Base-by-base conservation (phyloP, 2,329 filamentous ascomycete genomes). In the Harringtonia lauricola region DNA sequence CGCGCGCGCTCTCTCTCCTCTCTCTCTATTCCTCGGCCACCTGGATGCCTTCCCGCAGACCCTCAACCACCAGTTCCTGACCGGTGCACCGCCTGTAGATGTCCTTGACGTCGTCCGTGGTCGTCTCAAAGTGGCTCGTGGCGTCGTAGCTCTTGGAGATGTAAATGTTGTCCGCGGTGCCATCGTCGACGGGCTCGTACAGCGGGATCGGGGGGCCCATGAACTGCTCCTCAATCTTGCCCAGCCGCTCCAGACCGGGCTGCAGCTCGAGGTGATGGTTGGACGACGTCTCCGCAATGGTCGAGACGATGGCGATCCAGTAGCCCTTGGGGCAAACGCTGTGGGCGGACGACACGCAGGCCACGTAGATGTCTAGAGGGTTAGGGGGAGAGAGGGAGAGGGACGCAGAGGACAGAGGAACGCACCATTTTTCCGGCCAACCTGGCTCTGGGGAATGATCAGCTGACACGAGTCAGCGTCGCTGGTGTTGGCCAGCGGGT, bases 81-180 rank as follows among this genome's bases (percentile, higher is more conserved):
- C 88, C 87, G 49, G 83, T 79, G 54, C 82, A 83, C 56, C 92
- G 81, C 54, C 70, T 74, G 71, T 95, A 98, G 56, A 98, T 86
- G 62, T 96, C 86, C 68, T 82, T 83, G 59, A 98, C 89, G 64
- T 98, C 90, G 62, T 95, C 92, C 68, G 74, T 76, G 38, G 70
- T 75, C 30, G 87, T 95, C 77, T 98, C 92, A 59, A 98, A 98
- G 73, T 98, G 92, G 63, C 86, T 94, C 51, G 86, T 94, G 42
- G 94, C 87, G 59, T 98, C 94, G 67, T 98, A 98, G 71, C 87
- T 95, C 80, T 94, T 95, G 58, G 88, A 95, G 62, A 98, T 88
- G 71, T 88, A 98, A 64, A 98, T 83, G 65, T 89, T 89, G 71
- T 95, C 89, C 55, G 81, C 83, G 54, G 70, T 72, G 51, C 92